A percentile compares a stretch with the other conserved stretches of the same genome.
Evolutionary conservation across 495 filamentous ascomycete species (phyloP).

Genomic region (Podospora conica): DNA sequence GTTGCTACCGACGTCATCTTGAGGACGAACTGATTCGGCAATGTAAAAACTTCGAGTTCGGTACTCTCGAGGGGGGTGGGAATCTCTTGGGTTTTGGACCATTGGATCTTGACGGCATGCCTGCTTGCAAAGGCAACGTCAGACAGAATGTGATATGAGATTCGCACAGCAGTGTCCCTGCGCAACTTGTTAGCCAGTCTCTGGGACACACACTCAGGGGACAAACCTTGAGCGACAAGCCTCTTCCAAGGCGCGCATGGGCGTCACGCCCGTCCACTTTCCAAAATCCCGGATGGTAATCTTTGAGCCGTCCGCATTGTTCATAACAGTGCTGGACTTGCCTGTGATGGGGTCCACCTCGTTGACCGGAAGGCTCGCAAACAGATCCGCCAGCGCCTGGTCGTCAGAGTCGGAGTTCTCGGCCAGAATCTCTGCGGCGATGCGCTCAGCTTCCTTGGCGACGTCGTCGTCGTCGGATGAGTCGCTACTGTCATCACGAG

Average conservation of each 20-base stretch:
- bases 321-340: conserved; percentile 46
- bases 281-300: conserved; percentile 76
- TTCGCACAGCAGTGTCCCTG: conserved; percentile 60
- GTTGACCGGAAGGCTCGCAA: conserved; percentile 62
- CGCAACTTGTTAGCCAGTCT: conserved; percentile 13
- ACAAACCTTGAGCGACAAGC: conserved; percentile 72
- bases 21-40: conserved; percentile 42
- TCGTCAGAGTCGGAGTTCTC: conserved; percentile 47
- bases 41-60: conserved; percentile 39
- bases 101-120: conserved; percentile 65
- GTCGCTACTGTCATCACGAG: conserved; percentile 8
- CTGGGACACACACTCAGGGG: background rate
- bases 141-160: conserved; percentile 63
- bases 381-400: conserved; percentile 50
- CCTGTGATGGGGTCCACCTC: conserved; percentile 50
- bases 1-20: conserved; percentile 74
- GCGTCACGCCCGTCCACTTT: conserved; percentile 63
- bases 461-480: conserved; percentile 38
- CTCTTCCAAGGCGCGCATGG: conserved; percentile 73
- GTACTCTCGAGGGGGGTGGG: conserved; percentile 35
- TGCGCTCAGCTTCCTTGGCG: conserved; percentile 43
- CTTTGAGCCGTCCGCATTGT: conserved; percentile 42
- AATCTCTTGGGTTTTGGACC: conserved; percentile 70
- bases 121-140: conserved; percentile 65
- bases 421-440: conserved; percentile 46